Evolutionary conservation across 441 rosid species (phyloP).

Genomic region (Flueggea neowawraea): DNA sequence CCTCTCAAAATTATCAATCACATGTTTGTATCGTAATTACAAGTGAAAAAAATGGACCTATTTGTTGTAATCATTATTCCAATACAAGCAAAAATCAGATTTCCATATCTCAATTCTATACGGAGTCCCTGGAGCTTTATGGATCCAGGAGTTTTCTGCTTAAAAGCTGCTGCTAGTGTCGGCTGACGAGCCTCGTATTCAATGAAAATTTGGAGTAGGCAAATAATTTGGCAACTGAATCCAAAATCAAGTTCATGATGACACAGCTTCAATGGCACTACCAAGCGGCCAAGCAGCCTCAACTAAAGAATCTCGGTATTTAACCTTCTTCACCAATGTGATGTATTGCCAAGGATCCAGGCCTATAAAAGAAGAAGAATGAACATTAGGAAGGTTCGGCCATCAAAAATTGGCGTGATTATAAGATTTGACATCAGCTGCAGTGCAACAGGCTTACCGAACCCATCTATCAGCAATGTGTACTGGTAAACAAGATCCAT

Average conservation of each 20-base stretch:
- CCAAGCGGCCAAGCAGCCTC: slow-evolving; percentile 99
- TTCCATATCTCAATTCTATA: neutral
- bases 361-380: slow-evolving; percentile 33
- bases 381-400: neutral
- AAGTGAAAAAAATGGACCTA: neutral
- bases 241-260: slow-evolving; percentile 28
- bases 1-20: slow-evolving; percentile 1
- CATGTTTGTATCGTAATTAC: neutral
- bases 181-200: neutral
- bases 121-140: neutral
- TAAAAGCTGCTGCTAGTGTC: neutral
- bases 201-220: neutral
- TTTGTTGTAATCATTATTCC: neutral
- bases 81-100: neutral
- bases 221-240: neutral
- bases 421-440: neutral
- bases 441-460: slow-evolving; percentile 43
- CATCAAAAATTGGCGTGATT: too few relatives aligned
- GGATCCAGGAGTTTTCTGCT: neutral
- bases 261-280: slow-evolving; percentile 97
- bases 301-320: slow-evolving; percentile 56
- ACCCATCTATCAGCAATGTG: slow-evolving; percentile 84
- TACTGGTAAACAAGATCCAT: slow-evolving; percentile 96
- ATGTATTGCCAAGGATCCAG: slow-evolving; percentile 75
- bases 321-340: slow-evolving; percentile 81